Base-by-base conservation (phyloP, 352 stramenopile species). In the Aphanomyces stellatus region DNA sequence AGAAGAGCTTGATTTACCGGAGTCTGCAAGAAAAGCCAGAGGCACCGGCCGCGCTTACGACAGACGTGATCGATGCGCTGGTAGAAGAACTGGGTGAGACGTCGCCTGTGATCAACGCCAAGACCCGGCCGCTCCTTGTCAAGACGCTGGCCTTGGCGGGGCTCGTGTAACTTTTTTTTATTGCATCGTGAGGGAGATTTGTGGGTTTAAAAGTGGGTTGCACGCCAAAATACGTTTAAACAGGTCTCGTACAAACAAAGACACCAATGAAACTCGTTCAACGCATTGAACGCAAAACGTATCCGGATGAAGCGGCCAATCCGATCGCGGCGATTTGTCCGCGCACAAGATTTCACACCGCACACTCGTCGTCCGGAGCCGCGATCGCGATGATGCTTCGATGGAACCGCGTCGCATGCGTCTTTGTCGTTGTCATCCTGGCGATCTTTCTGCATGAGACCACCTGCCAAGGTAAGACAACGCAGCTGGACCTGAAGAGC, bases 1-100 rank as follows among this genome's bases (percentile, higher is more conserved):
- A 79, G 37, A 62, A 77, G 62, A 89, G 81, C n/a, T 69, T 93
- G 49, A 62, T 93, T 25, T 93, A 82, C 69, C 69, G 78, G 46
- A 74, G 69, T 7, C 87, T 85, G 74, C 76, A 75, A 51, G 74
- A 84, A 48, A 34, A 33, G 33, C 60, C 10, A 53, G 61, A 10
- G 59, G 59, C 10, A 19, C 51, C 72, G 25, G 76, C 69, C 46
- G 62, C 62, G 11, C 59, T 93, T 35, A 89, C 82, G 11, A 71
- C 80, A 24, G 79, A 88, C 28, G 51, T 90, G 56, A 78, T 93
- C 51, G 78, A 85, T 65, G 78, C 81, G 17, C 65, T 93, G 34
- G 77, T 90, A 30, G 61, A 85, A 22, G 76, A 70, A 22, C 53
- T 76, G 51, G 72, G 66, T 17, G 13, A 11, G 17, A 41, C 33